Evolutionary conservation across 257 asterid species (phyloP).

Genomic region (Jacaranda mimosifolia): DNA sequence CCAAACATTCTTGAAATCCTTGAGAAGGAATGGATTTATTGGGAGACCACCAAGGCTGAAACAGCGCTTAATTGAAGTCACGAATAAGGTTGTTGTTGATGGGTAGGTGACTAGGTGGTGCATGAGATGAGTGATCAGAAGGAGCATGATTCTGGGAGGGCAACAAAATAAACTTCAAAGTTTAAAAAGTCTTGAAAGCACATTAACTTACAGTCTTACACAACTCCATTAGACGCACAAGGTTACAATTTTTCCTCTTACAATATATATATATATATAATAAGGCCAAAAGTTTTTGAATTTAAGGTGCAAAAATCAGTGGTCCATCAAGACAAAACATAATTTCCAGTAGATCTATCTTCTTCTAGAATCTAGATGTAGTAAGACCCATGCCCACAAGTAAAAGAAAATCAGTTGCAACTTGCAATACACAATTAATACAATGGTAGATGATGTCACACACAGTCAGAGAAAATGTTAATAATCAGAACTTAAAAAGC

Average conservation of each 20-base stretch:
- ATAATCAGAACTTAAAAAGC: not conserved
- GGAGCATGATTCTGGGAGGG: constrained; percentile 14
- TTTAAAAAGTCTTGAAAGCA: constrained; percentile 2
- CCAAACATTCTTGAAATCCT: no score
- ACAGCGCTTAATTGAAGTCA: not conserved
- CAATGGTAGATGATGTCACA: not conserved
- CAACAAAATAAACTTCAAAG: not conserved
- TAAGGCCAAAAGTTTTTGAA: not conserved
- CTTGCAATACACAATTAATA: not conserved
- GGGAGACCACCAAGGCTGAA: not conserved
- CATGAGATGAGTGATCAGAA: constrained; percentile 3
- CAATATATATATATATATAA: no score
- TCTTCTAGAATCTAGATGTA: not conserved
- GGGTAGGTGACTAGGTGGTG: not conserved
- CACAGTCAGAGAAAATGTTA: not conserved
- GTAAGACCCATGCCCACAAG: constrained; percentile 5
- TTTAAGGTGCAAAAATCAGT: constrained; percentile 8
- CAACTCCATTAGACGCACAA: constrained; percentile 3
- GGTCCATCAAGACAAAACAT: constrained; percentile 21
- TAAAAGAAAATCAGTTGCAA: not conserved
- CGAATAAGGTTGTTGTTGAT: constrained; percentile 10
- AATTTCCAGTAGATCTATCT: not conserved
- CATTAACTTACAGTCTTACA: constrained; percentile 26
- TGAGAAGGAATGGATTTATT: no score
- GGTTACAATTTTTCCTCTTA: not conserved